Evolutionary conservation across 345 rosid genomes (phyloP).

Genomic region (Kandelia obovata): DNA sequence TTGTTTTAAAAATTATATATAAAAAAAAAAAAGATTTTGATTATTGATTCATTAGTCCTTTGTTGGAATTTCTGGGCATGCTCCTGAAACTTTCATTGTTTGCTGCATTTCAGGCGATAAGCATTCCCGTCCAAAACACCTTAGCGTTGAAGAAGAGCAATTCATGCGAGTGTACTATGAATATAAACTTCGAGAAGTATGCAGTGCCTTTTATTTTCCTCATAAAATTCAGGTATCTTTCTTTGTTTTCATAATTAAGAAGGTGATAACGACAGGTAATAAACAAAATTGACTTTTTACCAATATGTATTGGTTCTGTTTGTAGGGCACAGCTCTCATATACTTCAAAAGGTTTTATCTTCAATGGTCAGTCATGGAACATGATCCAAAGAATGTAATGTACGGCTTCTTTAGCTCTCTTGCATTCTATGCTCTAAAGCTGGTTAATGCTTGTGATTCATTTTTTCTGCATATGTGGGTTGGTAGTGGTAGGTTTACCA

Average conservation of each 20-base stretch:
- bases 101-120: conserved; percentile 51
- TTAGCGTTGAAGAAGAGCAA: conserved; percentile 81
- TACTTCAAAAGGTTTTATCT: conserved; percentile 96
- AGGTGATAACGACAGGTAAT: background rate
- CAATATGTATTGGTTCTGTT: conserved; percentile 11
- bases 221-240: conserved; percentile 84
- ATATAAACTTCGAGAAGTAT: conserved; percentile 89
- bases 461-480: background rate
- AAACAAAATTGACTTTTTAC: conserved; percentile 8
- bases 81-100: conserved; percentile 6
- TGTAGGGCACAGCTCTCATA: conserved; percentile 90
- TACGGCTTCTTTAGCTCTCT: conserved; percentile 35
- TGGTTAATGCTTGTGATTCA: background rate
- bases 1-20: background rate
- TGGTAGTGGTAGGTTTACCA: background rate
- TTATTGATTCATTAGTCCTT: background rate
- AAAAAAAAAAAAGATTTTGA: background rate
- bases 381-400: conserved; percentile 93
- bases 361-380: conserved; percentile 99
- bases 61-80: background rate
- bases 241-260: conserved; percentile 1
- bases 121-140: conserved; percentile 74
- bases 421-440: conserved; percentile 7
- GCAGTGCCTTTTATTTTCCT: conserved; percentile 92
- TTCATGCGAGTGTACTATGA: conserved; percentile 88